Base-by-base conservation (phyloP, 164 flowering plant genomes). In the Aristolochia contorta region DNA sequence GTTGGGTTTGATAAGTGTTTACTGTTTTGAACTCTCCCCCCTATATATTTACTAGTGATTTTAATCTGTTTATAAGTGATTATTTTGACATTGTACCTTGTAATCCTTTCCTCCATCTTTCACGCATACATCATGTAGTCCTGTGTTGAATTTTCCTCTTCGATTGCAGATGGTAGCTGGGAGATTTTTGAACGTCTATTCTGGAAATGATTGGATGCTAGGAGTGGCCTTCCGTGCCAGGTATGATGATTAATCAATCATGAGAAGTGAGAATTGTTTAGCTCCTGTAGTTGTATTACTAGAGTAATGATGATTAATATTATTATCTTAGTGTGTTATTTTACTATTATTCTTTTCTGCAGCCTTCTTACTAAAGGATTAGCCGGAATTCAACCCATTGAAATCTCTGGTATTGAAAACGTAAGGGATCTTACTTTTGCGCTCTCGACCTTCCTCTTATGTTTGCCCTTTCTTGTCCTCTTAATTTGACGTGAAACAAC, bases 161-260 rank as follows among this genome's bases (percentile, higher is more conserved):
- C n/a, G 53, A 69, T 59, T 78, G 71, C 78, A 92, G 98, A 71
- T 84, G 77, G 98, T 89, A 64, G 79, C 97, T 56, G 99, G 99
- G 57, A 80, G 99, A 80, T 94, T 91, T 66, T 74, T 94, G 57
- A 94, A 94, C 77, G 91, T 77, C 43, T 94, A 82, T 71, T 83
- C 95, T 16, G 74, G 84, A 56, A 85, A 74, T 73, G 96, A 91
- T 72, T 91, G 97, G 99, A 94, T 71, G 41, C 96, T 94, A 64
- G 99, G 93, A 59, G 69, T 94, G 74, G 93, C 99, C 59, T 94
- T 87, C 47, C 96, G 97, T 69, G 99, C 97, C 19, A 91, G 84
- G 96, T 91, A 81, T 54, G 65, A 81, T 54, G 65, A 67, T 16
- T 32, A 24, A 59, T 25, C 5, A 16, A 53, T 55, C 4, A 25